Evolutionary conservation across 2,329 filamentous ascomycete genomes (phyloP).

Genomic region (Macrophomina phaseolina): DNA sequence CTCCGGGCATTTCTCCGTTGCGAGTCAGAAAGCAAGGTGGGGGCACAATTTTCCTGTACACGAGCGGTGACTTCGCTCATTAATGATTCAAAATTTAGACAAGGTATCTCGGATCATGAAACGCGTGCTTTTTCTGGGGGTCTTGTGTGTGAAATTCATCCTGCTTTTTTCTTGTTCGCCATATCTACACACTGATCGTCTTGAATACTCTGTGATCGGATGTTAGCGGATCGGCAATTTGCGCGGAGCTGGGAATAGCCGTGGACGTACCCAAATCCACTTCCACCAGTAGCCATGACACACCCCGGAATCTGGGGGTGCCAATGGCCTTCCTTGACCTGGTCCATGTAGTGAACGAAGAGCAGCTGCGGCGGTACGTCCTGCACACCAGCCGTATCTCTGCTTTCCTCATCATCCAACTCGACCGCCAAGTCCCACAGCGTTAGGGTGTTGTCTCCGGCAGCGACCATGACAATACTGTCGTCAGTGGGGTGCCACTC

Average conservation of each 20-base stretch:
- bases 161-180: not conserved
- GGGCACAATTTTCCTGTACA: not conserved
- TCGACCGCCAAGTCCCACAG: constrained; percentile 97
- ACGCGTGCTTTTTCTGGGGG: constrained; percentile 9
- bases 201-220: constrained; percentile 44
- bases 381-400: constrained; percentile 81
- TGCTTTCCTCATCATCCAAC: constrained; percentile 94
- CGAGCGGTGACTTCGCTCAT: not conserved
- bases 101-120: constrained; percentile 23
- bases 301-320: constrained; percentile 93
- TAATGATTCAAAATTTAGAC: constrained; percentile 18
- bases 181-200: constrained; percentile 45
- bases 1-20: not conserved
- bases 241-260: constrained; percentile 31
- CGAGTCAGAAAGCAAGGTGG: constrained; percentile 14
- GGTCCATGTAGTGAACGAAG: constrained; percentile 95
- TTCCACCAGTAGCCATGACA: constrained; percentile 86
- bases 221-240: constrained; percentile 29
- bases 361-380: constrained; percentile 93
- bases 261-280: constrained; percentile 70
- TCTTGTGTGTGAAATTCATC: not conserved
- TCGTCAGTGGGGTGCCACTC: constrained; percentile 99
- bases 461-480: constrained; percentile 90
- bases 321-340: constrained; percentile 96
- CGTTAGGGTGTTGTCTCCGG: constrained; percentile 91